A percentile compares a stretch with the other conserved stretches of the same genome.
Evolutionary conservation across 1,139 yeast genomes (phyloP).

Genomic region (Nakaseomyces kungkrabaensis): DNA sequence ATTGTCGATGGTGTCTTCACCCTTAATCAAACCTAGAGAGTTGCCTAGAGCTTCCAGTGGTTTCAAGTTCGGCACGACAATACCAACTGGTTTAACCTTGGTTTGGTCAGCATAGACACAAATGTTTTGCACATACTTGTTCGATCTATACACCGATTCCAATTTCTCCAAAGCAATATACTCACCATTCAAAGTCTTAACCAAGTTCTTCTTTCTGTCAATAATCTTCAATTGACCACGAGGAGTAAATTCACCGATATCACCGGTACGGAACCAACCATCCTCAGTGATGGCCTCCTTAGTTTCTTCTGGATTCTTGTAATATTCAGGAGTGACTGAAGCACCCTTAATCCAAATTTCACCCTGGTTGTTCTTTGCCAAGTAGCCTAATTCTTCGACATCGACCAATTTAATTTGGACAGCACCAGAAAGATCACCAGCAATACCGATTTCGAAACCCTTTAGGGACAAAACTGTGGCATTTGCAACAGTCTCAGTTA

Average conservation of each 20-base stretch:
- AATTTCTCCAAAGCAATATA: conserved; percentile 93
- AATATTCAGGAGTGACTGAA: conserved; percentile 67
- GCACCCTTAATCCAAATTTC: conserved; percentile 76
- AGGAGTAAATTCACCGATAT: conserved; percentile 86
- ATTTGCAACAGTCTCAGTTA: conserved; percentile 94
- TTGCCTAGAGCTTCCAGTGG: conserved; percentile 54
- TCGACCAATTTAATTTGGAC: conserved; percentile 84
- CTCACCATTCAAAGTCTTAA: conserved; percentile 94
- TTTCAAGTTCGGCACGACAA: conserved; percentile 70
- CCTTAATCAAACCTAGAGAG: conserved; percentile 41
- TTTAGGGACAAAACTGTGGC: conserved; percentile 59
- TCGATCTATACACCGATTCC: conserved; percentile 79
- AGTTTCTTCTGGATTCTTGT: conserved; percentile 76
- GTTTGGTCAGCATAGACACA: conserved; percentile 88
- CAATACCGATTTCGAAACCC: conserved; percentile 60
- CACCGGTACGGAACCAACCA: conserved; percentile 92
- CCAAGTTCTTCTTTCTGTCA: conserved; percentile 93
- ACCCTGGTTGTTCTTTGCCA: conserved; percentile 87
- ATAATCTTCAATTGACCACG: conserved; percentile 73
- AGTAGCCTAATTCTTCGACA: conserved; percentile 86
- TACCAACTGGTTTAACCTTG: conserved; percentile 85
- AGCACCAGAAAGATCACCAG: conserved; percentile 76
- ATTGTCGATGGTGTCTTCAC: conserved; percentile 42
- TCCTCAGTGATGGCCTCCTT: conserved; percentile 64
- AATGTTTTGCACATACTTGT: conserved; percentile 62